Percentiles rank a stretch among this genome's conserved stretches.
Conservation (phyloP, 352 stramenopile genomes). For the Thalassiosira allenii region DNA sequence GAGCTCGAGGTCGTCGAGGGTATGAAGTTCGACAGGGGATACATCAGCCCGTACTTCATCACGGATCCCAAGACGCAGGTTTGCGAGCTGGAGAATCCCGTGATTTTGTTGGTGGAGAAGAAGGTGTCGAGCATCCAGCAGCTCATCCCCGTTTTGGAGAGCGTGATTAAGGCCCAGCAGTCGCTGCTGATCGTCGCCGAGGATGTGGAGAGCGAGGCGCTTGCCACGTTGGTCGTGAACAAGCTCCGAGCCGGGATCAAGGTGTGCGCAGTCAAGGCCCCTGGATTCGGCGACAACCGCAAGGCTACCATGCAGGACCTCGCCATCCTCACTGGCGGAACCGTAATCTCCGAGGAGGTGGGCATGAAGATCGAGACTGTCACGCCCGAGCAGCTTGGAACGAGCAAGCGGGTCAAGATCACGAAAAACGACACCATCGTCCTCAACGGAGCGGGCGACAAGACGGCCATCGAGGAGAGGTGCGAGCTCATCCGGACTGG, state of each 20-base stretch:
- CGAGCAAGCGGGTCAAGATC: conserved; percentile 94
- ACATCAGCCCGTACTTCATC: conserved; percentile 99
- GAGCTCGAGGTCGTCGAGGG: conserved; percentile 99
- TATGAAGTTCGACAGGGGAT: conserved; percentile 99
- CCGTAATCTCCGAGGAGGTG: conserved; percentile 98
- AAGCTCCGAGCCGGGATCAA: conserved; percentile 99
- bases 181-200: conserved; percentile 99
- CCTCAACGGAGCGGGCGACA: conserved; percentile 93
- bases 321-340: conserved; percentile 97
- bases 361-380: conserved; percentile 98
- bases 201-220: conserved; percentile 98
- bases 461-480: conserved; percentile 93
- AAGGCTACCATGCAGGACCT: conserved; percentile 99
- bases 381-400: conserved; percentile 94
- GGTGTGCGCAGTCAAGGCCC: conserved; percentile 99
- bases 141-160: conserved; percentile 98
- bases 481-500: conserved; percentile 94
- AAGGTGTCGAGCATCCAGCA: conserved; percentile 98
- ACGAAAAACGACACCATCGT: conserved; percentile 99
- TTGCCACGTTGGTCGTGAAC: conserved; percentile 99
- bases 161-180: conserved; percentile 95
- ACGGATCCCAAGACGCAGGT: conserved; percentile 99
- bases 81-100: conserved; percentile 98
- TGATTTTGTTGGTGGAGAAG: conserved; percentile 99
- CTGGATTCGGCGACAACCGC: conserved; percentile 99